These are phyloP conservation scores for Hypocrella siamensis DNA, from an alignment of 2,329 filamentous ascomycete genomes.

Conservation along the genomic window DNA sequence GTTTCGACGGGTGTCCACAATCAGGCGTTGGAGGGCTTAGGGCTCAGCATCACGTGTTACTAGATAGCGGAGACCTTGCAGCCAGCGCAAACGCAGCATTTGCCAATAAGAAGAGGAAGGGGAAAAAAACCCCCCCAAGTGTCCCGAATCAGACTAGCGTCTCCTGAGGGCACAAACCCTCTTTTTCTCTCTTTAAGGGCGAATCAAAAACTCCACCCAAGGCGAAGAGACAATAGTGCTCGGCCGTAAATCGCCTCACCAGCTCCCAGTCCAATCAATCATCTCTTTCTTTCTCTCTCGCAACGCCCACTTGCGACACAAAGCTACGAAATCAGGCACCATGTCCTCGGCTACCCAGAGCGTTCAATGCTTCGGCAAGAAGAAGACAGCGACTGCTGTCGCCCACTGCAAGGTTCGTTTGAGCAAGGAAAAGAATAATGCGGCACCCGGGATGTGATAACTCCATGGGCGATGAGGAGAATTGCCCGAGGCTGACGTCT, in stretches of 20 bases:
- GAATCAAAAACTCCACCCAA: background rate
- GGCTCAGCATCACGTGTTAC: conserved; percentile 16
- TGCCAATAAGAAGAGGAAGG: no score
- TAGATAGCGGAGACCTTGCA: no score
- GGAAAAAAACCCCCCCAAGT: conserved; percentile 5
- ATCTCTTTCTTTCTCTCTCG: conserved; percentile 1
- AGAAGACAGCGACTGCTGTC: conserved; percentile 80
- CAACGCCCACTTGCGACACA: conserved; percentile 5
- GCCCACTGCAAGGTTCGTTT: conserved; percentile 79
- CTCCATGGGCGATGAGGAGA: no score
- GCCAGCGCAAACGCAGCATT: conserved; percentile 1
- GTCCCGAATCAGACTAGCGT: conserved; percentile 9
- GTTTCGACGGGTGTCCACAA: conserved; percentile 18
- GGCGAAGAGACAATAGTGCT: background rate
- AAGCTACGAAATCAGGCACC: conserved; percentile 27
- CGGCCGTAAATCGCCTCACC: no score
- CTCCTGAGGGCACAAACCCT: conserved; percentile 18
- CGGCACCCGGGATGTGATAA: background rate
- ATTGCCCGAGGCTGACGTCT: background rate
- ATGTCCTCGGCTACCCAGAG: conserved; percentile 65
- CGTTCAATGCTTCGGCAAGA: conserved; percentile 99
- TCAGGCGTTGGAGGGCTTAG: conserved; percentile 17
- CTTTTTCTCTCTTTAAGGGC: no score
- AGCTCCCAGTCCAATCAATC: no score
- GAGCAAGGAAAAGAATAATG: conserved; percentile 3